Percentiles rank a stretch among this genome's conserved stretches.
Conservation (phyloP, 345 rosid species). For the Psidium friedrichsthalianum region DNA sequence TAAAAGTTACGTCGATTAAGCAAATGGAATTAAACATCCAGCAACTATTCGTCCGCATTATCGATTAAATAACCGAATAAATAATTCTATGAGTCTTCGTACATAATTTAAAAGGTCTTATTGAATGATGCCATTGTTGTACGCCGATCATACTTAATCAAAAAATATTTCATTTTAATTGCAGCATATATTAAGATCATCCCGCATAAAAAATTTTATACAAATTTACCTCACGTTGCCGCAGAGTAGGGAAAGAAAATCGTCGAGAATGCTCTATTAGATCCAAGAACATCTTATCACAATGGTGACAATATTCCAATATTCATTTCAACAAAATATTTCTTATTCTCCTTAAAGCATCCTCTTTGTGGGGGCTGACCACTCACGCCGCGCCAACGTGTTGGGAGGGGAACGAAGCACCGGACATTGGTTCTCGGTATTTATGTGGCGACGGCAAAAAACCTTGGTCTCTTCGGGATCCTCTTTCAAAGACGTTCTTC, state of each 20-base stretch:
- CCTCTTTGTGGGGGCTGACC: background rate
- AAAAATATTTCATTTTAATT: background rate
- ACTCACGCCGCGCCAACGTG: background rate
- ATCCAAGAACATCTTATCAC: background rate
- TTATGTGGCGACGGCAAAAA: background rate
- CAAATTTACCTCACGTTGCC: background rate
- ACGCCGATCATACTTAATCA: background rate
- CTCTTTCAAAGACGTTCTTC: background rate
- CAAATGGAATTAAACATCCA: background rate
- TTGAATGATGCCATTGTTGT: background rate
- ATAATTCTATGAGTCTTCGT: background rate
- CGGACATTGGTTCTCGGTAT: background rate
- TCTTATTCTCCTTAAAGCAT: background rate
- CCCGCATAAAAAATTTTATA: background rate
- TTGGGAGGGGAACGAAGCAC: too few relatives aligned
- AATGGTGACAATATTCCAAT: background rate
- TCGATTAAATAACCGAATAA: fast-evolving
- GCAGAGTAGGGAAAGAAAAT: too few relatives aligned
- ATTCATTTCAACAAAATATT: background rate
- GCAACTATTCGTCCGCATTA: fast-evolving
- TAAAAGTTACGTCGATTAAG: background rate
- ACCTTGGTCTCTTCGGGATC: background rate
- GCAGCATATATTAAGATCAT: too few relatives aligned
- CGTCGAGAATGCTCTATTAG: background rate
- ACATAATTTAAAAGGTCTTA: background rate